phyloP scores from a whole-genome alignment of 2,329 filamentous ascomycete genomes.

The Talaromyces sp. region DNA sequence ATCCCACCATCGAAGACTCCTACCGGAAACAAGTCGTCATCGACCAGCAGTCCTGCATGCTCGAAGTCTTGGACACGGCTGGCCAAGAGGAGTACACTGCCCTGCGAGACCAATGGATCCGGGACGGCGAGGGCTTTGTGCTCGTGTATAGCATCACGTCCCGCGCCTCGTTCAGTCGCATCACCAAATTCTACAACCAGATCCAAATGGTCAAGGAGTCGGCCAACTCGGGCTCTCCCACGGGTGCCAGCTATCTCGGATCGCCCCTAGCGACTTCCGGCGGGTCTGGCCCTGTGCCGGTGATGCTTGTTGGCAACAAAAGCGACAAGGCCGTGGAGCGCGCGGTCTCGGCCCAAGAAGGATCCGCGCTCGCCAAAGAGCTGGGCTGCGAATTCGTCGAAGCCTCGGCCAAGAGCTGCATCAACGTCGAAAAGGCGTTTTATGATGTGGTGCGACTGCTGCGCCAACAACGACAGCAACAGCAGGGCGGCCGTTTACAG shows the following conservation, averaged over 20 bases:
- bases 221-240: slow-evolving; percentile 49
- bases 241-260: slow-evolving; percentile 43
- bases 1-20: slow-evolving; percentile 64
- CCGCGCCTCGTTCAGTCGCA: slow-evolving; percentile 87
- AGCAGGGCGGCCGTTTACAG: slow-evolving; percentile 27
- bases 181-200: slow-evolving; percentile 93
- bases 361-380: slow-evolving; percentile 82
- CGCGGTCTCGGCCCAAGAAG: slow-evolving; percentile 94
- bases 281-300: slow-evolving; percentile 66
- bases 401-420: slow-evolving; percentile 94
- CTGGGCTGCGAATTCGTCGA: slow-evolving; percentile 95
- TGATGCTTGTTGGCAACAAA: slow-evolving; percentile 99
- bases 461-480: slow-evolving; percentile 64
- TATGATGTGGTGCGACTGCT: slow-evolving; percentile 94
- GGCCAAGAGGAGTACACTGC: slow-evolving; percentile 99
- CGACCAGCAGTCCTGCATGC: slow-evolving; percentile 86
- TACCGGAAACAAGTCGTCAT: slow-evolving; percentile 73
- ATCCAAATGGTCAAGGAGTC: slow-evolving; percentile 97
- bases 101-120: slow-evolving; percentile 94
- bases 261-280: slow-evolving; percentile 46
- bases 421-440: slow-evolving; percentile 97
- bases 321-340: slow-evolving; percentile 93
- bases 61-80: slow-evolving; percentile 92
- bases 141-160: slow-evolving; percentile 98
- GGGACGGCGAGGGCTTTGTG: slow-evolving; percentile 94